A percentile compares a stretch with the other conserved stretches of the same genome.
Conservation (phyloP, 345 rosid genomes). For the Populus deltoides region DNA sequence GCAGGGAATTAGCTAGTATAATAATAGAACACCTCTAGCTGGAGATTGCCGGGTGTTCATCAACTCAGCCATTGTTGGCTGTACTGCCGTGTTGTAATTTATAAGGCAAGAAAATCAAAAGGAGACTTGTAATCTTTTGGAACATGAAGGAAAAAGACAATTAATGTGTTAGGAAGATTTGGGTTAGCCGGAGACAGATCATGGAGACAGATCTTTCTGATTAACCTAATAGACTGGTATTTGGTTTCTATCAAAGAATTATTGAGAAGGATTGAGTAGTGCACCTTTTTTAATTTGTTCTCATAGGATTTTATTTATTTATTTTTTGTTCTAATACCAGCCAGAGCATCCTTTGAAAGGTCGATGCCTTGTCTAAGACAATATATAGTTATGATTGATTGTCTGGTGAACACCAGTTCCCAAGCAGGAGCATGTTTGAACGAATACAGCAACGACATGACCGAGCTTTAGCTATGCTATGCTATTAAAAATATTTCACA, state of each 20-base stretch:
- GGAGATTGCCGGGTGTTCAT: constrained; percentile 1
- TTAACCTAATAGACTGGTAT: background rate
- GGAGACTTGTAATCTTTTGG: background rate
- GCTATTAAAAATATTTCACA: background rate
- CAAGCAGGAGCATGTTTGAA: background rate
- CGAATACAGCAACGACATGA: background rate
- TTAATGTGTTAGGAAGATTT: background rate
- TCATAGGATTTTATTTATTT: background rate
- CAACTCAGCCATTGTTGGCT: background rate
- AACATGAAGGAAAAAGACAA: background rate
- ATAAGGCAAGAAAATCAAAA: background rate
- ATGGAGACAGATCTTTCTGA: background rate
- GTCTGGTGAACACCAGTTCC: background rate
- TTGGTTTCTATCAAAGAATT: background rate
- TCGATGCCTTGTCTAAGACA: background rate
- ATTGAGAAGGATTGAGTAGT: background rate
- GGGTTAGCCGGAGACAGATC: background rate
- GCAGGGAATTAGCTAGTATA: background rate
- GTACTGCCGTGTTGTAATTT: background rate
- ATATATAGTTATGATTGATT: background rate
- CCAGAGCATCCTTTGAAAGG: background rate
- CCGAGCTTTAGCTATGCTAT: background rate
- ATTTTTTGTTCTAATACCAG: background rate
- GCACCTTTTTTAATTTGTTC: background rate
- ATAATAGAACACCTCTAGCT: background rate